Evolutionary conservation across 108 stramenopile species (phyloP).

Genomic region (Cyclotella choctawhatcheeana): DNA sequence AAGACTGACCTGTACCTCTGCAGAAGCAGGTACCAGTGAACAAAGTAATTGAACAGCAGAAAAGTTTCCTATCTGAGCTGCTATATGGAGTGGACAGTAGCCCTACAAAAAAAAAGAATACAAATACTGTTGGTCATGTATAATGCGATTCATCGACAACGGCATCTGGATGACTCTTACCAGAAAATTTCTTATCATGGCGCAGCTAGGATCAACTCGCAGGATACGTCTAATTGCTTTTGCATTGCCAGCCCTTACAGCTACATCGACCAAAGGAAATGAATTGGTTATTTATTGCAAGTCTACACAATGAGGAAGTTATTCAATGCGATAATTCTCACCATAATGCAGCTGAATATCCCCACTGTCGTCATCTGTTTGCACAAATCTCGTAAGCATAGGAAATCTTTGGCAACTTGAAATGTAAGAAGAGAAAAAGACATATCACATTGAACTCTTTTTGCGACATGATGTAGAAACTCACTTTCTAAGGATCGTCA

Average conservation of each 20-base stretch:
- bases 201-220: conserved; percentile 18
- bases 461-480: background rate
- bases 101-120: too few relatives aligned
- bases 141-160: too few relatives aligned
- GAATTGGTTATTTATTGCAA: too few relatives aligned
- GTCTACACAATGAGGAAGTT: too few relatives aligned
- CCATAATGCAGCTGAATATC: conserved; percentile 40
- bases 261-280: background rate
- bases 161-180: too few relatives aligned
- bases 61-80: conserved; percentile 29
- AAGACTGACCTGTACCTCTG: conserved; percentile 15
- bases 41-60: conserved; percentile 20
- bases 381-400: conserved; percentile 17
- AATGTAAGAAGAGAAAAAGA: background rate
- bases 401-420: conserved; percentile 1
- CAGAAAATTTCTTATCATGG: conserved; percentile 25
- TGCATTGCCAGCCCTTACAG: conserved; percentile 18
- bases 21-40: conserved; percentile 18
- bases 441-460: background rate
- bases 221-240: conserved; percentile 19
- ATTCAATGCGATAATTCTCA: background rate
- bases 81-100: conserved; percentile 10
- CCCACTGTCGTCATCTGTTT: conserved; percentile 7
- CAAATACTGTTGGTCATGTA: too few relatives aligned
- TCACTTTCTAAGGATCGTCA: background rate